Evolutionary conservation across 2,329 filamentous ascomycete species (phyloP).

Genomic region (Curvularia sp.): DNA sequence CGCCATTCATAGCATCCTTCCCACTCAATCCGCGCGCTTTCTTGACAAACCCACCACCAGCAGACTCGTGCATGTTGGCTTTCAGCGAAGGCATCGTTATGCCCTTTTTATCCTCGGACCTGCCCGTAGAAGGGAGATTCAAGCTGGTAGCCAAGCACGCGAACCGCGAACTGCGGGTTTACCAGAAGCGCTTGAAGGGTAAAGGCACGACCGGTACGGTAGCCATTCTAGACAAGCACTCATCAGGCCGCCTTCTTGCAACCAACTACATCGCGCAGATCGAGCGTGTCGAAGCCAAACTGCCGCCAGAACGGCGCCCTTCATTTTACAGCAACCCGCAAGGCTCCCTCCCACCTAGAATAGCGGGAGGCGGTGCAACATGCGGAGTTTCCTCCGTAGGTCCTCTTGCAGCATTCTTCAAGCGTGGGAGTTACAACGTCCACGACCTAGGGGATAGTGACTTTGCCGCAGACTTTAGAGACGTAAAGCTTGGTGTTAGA

Average conservation of each 20-base stretch:
- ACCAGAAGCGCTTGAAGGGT: constrained; percentile 53
- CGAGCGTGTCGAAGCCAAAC: constrained; percentile 49
- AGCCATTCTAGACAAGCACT: constrained; percentile 44
- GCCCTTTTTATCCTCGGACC: constrained; percentile 50
- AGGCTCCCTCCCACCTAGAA: constrained; percentile 45
- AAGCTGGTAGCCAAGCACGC: constrained; percentile 51
- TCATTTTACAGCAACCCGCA: constrained; percentile 45
- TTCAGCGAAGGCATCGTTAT: constrained; percentile 58
- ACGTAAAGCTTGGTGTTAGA: constrained; percentile 51
- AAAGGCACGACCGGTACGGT: constrained; percentile 25
- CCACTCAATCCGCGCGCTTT: constrained; percentile 57
- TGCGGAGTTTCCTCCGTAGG: constrained; percentile 57
- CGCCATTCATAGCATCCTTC: constrained; percentile 55
- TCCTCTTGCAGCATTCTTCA: constrained; percentile 45
- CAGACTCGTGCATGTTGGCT: constrained; percentile 57
- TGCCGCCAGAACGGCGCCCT: constrained; percentile 41
- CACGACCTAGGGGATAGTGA: constrained; percentile 37
- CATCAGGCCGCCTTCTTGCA: constrained; percentile 52
- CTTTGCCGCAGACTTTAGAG: constrained; percentile 52
- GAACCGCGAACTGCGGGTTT: constrained; percentile 53
- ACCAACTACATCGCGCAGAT: constrained; percentile 54
- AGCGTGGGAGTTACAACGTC: constrained; percentile 37
- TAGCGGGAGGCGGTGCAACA: constrained; percentile 49
- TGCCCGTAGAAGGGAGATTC: constrained; percentile 51
- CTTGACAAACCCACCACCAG: constrained; percentile 49